Percentiles rank a stretch among this genome's conserved stretches.
These are phyloP conservation scores for Coccinonectria pachysandricola DNA, from an alignment of 2,329 filamentous ascomycete species.

Conservation along the genomic window DNA sequence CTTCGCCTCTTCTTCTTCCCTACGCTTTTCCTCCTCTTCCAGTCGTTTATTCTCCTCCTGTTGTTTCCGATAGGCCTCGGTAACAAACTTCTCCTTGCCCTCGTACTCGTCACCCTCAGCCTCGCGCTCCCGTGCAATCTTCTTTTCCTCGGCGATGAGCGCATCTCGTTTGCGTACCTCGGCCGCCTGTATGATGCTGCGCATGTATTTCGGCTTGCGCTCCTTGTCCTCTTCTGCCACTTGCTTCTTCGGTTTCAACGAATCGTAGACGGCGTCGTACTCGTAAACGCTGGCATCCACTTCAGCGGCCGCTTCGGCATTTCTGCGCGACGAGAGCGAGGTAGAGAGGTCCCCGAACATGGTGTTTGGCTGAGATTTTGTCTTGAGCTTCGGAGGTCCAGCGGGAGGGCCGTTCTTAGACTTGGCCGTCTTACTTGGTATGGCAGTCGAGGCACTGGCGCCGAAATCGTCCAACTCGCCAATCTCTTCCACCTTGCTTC, in stretches of 20 bases:
- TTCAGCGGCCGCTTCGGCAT: constrained; percentile 53
- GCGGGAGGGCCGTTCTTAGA: constrained; percentile 23
- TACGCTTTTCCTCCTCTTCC: constrained; percentile 60
- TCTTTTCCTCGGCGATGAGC: constrained; percentile 69
- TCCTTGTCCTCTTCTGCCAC: constrained; percentile 43
- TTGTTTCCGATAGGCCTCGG: constrained; percentile 70
- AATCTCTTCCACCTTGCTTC: constrained; percentile 43
- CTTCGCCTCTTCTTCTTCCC: constrained; percentile 54
- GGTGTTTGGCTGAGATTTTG: constrained; percentile 30
- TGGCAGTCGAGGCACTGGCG: constrained; percentile 13
- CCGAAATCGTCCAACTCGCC: constrained; percentile 50
- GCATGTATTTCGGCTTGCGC: constrained; percentile 70
- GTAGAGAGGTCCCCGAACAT: constrained; percentile 59
- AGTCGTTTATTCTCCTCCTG: constrained; percentile 62
- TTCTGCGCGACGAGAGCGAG: constrained; percentile 49
- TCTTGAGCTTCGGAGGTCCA: constrained; percentile 34
- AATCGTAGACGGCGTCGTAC: constrained; percentile 76
- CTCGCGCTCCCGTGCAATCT: constrained; percentile 66
- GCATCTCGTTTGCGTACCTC: constrained; percentile 69
- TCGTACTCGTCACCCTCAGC: constrained; percentile 72
- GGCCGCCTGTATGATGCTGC: constrained; percentile 59
- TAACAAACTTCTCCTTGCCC: constrained; percentile 81
- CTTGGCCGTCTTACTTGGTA: constrained; percentile 27
- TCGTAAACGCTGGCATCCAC: constrained; percentile 71
- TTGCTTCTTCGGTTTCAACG: constrained; percentile 56